A percentile compares a stretch with the other conserved stretches of the same genome.
phyloP scores from a whole-genome alignment of 139 green algal genomes.

The Asterochloris erici region DNA sequence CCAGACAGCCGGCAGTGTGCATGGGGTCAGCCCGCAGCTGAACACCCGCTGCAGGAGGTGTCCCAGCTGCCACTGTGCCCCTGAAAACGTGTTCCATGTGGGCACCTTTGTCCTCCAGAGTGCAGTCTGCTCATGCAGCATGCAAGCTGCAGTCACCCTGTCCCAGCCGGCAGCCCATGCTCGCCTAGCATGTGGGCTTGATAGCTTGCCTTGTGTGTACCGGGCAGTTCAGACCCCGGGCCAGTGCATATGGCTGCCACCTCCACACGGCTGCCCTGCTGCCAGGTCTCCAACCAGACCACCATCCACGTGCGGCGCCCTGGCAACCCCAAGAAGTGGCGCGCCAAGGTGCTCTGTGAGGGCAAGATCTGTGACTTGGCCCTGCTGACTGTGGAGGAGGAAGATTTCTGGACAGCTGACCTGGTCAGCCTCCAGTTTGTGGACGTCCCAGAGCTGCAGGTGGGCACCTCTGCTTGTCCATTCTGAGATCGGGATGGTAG shows the following conservation, averaged over 20 bases:
- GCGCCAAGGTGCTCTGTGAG: conserved; percentile 62
- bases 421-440: conserved; percentile 62
- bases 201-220: background rate
- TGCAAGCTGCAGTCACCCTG: background rate
- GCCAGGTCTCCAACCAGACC: conserved; percentile 64
- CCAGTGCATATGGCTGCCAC: background rate
- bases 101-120: too few species aligned
- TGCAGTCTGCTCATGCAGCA: background rate
- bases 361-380: conserved; percentile 72
- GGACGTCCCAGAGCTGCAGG: conserved; percentile 73
- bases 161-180: background rate
- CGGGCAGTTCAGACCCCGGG: background rate
- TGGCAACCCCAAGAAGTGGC: conserved; percentile 75
- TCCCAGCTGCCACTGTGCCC: too few species aligned
- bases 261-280: background rate
- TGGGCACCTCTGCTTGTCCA: background rate
- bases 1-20: too few species aligned
- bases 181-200: background rate
- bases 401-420: conserved; percentile 64
- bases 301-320: conserved; percentile 67
- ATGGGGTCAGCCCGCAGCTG: background rate
- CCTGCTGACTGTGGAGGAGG: conserved; percentile 70
- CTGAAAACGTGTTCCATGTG: too few species aligned
- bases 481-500: too few species aligned
- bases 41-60: too few species aligned